Evolutionary conservation across 176 grass and related monocot genomes (phyloP).

Genomic region (Musa beccarii): DNA sequence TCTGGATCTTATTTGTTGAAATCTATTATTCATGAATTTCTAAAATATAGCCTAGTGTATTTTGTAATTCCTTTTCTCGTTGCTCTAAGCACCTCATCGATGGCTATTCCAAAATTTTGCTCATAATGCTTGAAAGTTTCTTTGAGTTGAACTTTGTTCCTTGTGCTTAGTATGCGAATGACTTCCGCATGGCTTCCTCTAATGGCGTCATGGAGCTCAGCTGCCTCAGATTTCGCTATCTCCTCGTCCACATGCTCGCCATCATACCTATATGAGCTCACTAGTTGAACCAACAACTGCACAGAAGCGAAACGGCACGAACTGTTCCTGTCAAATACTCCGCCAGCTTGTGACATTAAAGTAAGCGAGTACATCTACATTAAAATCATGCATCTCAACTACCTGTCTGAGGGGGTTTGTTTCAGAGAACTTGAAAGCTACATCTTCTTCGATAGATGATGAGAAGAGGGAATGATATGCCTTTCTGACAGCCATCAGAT

Average conservation of each 20-base stretch:
- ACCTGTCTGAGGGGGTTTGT: conserved; percentile 48
- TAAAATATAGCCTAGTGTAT: not conserved
- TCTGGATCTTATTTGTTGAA: no score
- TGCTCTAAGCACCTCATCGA: conserved; percentile 30
- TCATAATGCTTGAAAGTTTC: conserved; percentile 31
- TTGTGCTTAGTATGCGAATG: conserved; percentile 28
- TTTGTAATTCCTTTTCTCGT: not conserved
- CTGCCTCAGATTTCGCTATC: conserved; percentile 24
- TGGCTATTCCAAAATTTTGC: conserved; percentile 14
- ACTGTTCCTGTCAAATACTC: not conserved
- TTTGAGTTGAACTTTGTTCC: conserved; percentile 38
- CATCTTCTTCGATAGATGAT: conserved; percentile 69
- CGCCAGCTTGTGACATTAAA: not conserved
- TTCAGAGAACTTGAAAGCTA: conserved; percentile 40
- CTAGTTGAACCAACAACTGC: conserved; percentile 32
- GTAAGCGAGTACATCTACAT: not conserved
- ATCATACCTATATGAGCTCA: conserved; percentile 43
- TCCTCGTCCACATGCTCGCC: conserved; percentile 32
- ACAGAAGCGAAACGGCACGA: not conserved
- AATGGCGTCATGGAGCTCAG: conserved; percentile 24
- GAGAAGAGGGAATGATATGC: conserved; percentile 51
- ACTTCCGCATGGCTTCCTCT: conserved; percentile 22
- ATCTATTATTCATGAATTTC: not conserved
- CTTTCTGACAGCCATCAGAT: conserved; percentile 80
- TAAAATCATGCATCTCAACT: not conserved